Evolutionary conservation across 495 filamentous ascomycete species (phyloP).

Genomic region (Bacidia rubella): DNA sequence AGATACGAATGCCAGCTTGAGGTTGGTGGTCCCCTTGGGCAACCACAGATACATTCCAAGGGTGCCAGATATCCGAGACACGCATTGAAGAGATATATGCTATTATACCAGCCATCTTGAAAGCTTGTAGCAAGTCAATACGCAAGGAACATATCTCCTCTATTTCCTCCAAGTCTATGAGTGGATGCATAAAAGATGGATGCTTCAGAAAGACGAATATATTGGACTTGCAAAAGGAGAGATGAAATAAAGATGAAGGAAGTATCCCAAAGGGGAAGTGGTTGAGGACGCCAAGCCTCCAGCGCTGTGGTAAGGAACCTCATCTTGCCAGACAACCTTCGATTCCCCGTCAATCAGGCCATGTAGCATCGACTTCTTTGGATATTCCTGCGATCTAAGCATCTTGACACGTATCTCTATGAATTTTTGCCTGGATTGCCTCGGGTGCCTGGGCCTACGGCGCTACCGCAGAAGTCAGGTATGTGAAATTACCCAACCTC

Average conservation of each 20-base stretch:
- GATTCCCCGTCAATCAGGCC: too few relatives aligned
- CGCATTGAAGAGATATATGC: background rate
- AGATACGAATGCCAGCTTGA: background rate
- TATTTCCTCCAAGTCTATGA: too few relatives aligned
- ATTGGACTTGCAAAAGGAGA: too few relatives aligned
- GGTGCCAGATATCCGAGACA: background rate
- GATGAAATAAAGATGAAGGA: background rate
- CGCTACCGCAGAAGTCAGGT: constrained; percentile 31
- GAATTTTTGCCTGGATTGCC: constrained; percentile 18
- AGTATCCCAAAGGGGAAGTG: background rate
- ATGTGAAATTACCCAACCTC: constrained; percentile 15
- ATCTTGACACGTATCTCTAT: background rate
- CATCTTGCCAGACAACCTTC: too few relatives aligned
- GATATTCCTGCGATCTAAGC: too few relatives aligned
- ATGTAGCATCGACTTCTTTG: too few relatives aligned
- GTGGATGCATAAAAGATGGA: too few relatives aligned
- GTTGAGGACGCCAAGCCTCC: background rate
- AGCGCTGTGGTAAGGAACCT: too few relatives aligned
- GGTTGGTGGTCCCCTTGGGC: background rate
- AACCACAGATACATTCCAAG: background rate
- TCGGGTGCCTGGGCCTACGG: constrained; percentile 37
- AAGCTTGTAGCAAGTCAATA: background rate
- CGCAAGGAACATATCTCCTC: background rate
- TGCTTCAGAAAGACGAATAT: too few relatives aligned
- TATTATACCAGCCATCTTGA: background rate